These are phyloP conservation scores for Aspergillus sclerotialis DNA, from an alignment of 2,329 filamentous ascomycete genomes.

Conservation along the genomic window DNA sequence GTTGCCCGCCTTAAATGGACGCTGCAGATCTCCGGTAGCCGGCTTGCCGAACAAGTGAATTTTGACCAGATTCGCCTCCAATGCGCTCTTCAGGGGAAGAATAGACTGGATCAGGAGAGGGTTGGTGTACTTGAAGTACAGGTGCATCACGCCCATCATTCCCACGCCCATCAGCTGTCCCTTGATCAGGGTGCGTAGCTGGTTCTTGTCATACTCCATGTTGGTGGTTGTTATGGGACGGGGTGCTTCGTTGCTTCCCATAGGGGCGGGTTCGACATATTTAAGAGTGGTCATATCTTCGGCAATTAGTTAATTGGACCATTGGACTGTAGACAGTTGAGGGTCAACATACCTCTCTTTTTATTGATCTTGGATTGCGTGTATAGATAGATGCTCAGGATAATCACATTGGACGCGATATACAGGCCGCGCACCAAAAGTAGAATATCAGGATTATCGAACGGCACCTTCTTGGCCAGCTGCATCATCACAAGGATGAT, in stretches of 20 bases:
- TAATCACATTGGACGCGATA: slow-evolving; percentile 70
- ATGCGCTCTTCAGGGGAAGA: slow-evolving; percentile 89
- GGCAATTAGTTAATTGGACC: slow-evolving; percentile 1
- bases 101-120: slow-evolving; percentile 97
- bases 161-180: slow-evolving; percentile 89
- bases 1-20: slow-evolving; percentile 82
- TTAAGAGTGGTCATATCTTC: slow-evolving; percentile 93
- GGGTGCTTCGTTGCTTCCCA: slow-evolving; percentile 89
- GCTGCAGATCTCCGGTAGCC: slow-evolving; percentile 82
- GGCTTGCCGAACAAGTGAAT: slow-evolving; percentile 86
- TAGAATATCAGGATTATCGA: slow-evolving; percentile 74
- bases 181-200: slow-evolving; percentile 80
- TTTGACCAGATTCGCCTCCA: slow-evolving; percentile 95
- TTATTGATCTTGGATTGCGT: slow-evolving; percentile 79
- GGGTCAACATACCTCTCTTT: slow-evolving; percentile 90
- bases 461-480: slow-evolving; percentile 89
- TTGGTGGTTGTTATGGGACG: slow-evolving; percentile 96
- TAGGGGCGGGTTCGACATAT: slow-evolving; percentile 91
- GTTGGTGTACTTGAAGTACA: slow-evolving; percentile 99
- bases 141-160: slow-evolving; percentile 98
- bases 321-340: not conserved
- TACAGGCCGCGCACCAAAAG: slow-evolving; percentile 59
- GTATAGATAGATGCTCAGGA: slow-evolving; percentile 77
- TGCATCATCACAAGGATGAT: slow-evolving; percentile 99
- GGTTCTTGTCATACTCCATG: slow-evolving; percentile 84